Evolutionary conservation across 2,329 filamentous ascomycete species (phyloP), one percentile per base, ranked within the genome.

Genomic region (Trichoderma endophyticum): DNA sequence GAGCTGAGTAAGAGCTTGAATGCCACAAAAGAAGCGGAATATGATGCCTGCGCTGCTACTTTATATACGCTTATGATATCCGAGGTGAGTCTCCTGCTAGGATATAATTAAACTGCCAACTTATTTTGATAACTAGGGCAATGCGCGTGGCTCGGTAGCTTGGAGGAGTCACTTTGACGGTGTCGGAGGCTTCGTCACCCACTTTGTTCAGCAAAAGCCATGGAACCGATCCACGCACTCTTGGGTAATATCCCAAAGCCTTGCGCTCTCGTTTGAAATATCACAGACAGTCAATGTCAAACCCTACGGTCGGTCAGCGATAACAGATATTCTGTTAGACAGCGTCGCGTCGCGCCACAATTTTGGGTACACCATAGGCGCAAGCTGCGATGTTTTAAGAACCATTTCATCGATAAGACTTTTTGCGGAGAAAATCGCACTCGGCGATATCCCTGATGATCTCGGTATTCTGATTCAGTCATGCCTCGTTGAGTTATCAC

Each of bases 171-270:
- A 69, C 21, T 69, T 69, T 26, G 15, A 61, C 14, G 66, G 66
- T 12, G 66, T 57, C 11, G 66, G 66, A 34, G 56, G 66, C 15
- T 60, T 69, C 43, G 66, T 69, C 18, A 39, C 56, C 18, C 56
- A 69, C n/a, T 69, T 69, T 61, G 56, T 69, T 48, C 56, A 34
- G 14, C 34, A 69, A 24, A 43, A 69, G 34, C 66, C 66, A n/a
- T 69, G 66, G 66, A 26, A 5, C 24, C 66, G 26, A 14, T 69
- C 66, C 12, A 48, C 66, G 18, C 36, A 61, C 56, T 69, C 66
- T 60, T 69, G 66, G 66, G 66, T 69, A n/a, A 69, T 69, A 61
- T 69, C 66, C 11, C 56, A 69, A 21, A 69, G 66, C n/a, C 34
- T 69, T 18, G 54, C 66, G 1, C 66, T 69, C 18, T 69, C 66